Evolutionary conservation across 2,329 filamentous ascomycete genomes (phyloP).

Genomic region (Diplodia corticola): DNA sequence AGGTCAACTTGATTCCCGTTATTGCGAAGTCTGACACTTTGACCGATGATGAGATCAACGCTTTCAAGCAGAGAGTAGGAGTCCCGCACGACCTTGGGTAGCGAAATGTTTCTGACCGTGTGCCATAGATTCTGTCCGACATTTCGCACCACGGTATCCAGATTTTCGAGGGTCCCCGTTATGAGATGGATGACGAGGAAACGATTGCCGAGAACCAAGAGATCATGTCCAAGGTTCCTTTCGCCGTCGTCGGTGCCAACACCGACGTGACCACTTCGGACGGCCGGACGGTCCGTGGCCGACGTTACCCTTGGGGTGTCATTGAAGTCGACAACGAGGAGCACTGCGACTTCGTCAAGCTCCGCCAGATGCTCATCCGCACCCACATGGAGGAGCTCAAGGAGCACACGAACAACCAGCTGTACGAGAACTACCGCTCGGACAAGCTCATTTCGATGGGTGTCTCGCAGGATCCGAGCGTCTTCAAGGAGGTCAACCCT

Average conservation of each 20-base stretch:
- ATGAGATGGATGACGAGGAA: constrained; percentile 98
- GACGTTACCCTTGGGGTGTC: constrained; percentile 95
- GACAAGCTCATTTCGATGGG: constrained; percentile 99
- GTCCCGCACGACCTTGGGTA: neutral
- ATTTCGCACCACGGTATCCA: constrained; percentile 97
- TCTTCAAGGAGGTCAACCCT: constrained; percentile 99
- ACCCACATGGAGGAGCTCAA: constrained; percentile 99
- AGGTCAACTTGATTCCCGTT: constrained; percentile 99
- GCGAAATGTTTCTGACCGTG: neutral
- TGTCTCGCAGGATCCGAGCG: constrained; percentile 95
- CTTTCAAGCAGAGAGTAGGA: constrained; percentile 95
- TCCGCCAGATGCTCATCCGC: constrained; percentile 99
- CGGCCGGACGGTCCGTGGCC: constrained; percentile 92
- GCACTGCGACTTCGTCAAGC: constrained; percentile 99
- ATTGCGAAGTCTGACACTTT: constrained; percentile 98
- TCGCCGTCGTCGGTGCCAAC: constrained; percentile 96
- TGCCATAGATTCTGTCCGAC: constrained; percentile 83
- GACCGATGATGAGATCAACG: constrained; percentile 91
- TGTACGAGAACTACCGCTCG: constrained; percentile 99
- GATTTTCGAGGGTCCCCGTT: constrained; percentile 97
- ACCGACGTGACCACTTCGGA: constrained; percentile 88
- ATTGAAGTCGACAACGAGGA: constrained; percentile 99
- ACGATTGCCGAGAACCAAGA: constrained; percentile 99
- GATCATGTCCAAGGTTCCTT: constrained; percentile 99
- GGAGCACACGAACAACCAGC: constrained; percentile 98